Evolutionary conservation across 208 protist genomes (phyloP).

Genomic region (Trypanosoma brucei): DNA sequence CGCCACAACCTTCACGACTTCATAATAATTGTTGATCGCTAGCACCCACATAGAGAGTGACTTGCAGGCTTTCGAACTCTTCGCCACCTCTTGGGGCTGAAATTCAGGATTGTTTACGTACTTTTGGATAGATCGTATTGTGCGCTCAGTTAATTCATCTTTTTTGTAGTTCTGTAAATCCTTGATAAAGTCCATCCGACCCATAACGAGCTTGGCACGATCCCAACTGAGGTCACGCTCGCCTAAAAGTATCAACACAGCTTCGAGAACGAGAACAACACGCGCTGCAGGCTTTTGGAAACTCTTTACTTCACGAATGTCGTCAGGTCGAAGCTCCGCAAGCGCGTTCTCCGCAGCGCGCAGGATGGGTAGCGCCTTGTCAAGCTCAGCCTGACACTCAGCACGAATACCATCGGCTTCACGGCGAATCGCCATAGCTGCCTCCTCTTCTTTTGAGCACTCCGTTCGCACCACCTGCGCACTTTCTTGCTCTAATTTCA

Average conservation of each 20-base stretch:
- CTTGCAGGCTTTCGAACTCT: constrained; percentile 92
- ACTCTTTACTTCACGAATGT: constrained; percentile 92
- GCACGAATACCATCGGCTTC: constrained; percentile 87
- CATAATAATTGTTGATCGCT: constrained; percentile 94
- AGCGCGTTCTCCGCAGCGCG: constrained; percentile 91
- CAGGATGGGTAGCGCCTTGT: constrained; percentile 93
- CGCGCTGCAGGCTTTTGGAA: constrained; percentile 88
- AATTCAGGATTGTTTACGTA: constrained; percentile 94
- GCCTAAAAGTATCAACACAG: constrained; percentile 89
- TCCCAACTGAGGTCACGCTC: constrained; percentile 93
- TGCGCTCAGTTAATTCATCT: constrained; percentile 86
- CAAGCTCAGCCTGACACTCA: constrained; percentile 92
- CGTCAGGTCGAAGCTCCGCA: constrained; percentile 89
- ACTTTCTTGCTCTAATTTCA: constrained; percentile 86
- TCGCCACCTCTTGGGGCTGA: constrained; percentile 88
- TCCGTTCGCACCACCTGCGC: constrained; percentile 84
- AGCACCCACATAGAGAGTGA: constrained; percentile 94
- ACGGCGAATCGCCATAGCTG: constrained; percentile 80
- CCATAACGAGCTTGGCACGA: constrained; percentile 89
- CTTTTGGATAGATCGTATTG: constrained; percentile 89
- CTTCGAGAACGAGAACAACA: constrained; percentile 91
- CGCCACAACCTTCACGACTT: constrained; percentile 88
- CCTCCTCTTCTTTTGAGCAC: constrained; percentile 82
- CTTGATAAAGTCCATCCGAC: constrained; percentile 91
- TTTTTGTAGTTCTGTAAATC: constrained; percentile 91